phyloP scores from a whole-genome alignment of 306 rosid species.

The Purshia tridentata region DNA sequence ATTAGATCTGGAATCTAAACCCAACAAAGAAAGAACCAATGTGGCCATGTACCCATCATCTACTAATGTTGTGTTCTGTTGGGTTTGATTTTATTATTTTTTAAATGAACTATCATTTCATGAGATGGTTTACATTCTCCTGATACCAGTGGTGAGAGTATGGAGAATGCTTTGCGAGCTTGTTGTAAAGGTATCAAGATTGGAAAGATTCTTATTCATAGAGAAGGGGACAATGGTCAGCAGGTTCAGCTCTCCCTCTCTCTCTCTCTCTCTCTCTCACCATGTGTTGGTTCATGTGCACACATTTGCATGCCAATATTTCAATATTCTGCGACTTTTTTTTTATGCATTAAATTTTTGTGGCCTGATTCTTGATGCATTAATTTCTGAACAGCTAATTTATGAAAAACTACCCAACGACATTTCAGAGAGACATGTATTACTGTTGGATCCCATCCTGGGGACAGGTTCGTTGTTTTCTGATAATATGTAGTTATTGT shows the following conservation, averaged over 20 bases:
- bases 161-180: slow-evolving; percentile 99
- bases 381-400: slow-evolving; percentile 64
- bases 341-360: slow-evolving; percentile 27
- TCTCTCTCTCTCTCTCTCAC: background rate
- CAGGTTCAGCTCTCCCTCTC: slow-evolving; percentile 58
- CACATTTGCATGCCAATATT: background rate
- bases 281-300: background rate
- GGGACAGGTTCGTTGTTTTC: slow-evolving; percentile 84
- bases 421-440: slow-evolving; percentile 93
- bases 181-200: slow-evolving; percentile 99
- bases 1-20: background rate
- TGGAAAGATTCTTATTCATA: slow-evolving; percentile 97
- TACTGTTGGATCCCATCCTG: slow-evolving; percentile 91
- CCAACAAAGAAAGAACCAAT: background rate
- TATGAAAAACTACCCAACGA: slow-evolving; percentile 92
- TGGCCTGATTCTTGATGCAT: slow-evolving; percentile 9
- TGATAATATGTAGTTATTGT: background rate
- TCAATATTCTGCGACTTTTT: background rate
- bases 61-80: background rate
- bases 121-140: slow-evolving; percentile 20
- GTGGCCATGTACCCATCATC: background rate
- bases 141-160: slow-evolving; percentile 84
- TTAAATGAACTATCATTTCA: slow-evolving; percentile 3
- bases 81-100: background rate
- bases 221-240: slow-evolving; percentile 99